Percentiles rank a stretch among this genome's conserved stretches.
Conservation (phyloP, 1,284 basidiomycete genomes). For the Fomitopsis betulina region DNA sequence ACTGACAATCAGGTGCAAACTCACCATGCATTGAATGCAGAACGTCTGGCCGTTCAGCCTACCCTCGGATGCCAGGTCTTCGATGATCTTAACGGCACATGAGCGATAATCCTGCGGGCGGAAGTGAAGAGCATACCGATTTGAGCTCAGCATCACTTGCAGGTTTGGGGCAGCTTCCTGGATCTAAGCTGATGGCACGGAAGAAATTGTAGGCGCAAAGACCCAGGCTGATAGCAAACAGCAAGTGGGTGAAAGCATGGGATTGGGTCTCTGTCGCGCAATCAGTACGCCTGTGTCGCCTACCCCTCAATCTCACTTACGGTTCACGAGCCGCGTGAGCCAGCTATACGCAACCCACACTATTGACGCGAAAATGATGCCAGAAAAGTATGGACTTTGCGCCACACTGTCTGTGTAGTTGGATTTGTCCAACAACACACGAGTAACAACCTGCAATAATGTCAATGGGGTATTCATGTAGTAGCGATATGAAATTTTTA, state of each 20-base stretch:
- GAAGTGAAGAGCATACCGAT: constrained; percentile 46
- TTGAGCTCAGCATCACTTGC: constrained; percentile 79
- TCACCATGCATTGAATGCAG: constrained; percentile 90
- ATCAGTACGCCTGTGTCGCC: neutral
- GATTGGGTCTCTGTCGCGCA: constrained; percentile 59
- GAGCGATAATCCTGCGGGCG: neutral
- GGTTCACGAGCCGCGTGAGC: constrained; percentile 68
- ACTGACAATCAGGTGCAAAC: constrained; percentile 11
- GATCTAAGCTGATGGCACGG: constrained; percentile 83
- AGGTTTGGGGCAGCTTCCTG: constrained; percentile 85
- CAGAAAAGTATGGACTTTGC: constrained; percentile 86
- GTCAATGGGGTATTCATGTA: constrained; percentile 12
- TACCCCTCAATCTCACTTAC: constrained; percentile 34
- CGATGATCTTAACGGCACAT: constrained; percentile 59
- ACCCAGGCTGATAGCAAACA: constrained; percentile 68
- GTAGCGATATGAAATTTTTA: constrained; percentile 36
- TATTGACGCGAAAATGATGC: constrained; percentile 84
- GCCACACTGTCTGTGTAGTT: constrained; percentile 76
- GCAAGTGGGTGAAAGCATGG: constrained; percentile 71
- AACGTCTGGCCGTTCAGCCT: constrained; percentile 93
- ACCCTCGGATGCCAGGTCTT: constrained; percentile 85
- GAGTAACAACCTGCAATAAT: constrained; percentile 65
- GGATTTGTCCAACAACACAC: constrained; percentile 74
- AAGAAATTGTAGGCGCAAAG: constrained; percentile 89
- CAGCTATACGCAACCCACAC: constrained; percentile 86